Conservation (phyloP, 805 yeast species). For the Candida tammaniensis region DNA sequence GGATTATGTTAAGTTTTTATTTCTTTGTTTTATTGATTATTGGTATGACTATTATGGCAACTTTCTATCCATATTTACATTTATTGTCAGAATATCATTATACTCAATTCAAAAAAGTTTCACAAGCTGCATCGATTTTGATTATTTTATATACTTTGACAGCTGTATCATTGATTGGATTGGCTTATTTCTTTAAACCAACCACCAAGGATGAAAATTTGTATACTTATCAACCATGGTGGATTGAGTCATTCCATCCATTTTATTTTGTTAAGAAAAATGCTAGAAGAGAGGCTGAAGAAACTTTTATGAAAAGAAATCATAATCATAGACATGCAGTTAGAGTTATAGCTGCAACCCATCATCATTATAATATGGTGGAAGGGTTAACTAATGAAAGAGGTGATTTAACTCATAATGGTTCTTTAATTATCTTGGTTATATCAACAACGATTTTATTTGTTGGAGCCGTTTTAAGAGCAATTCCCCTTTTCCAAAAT, state of each 20-base stretch:
- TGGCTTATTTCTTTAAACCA: constrained; percentile 56
- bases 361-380: constrained; percentile 35
- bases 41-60: constrained; percentile 66
- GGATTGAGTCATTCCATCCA: constrained; percentile 66
- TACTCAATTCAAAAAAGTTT: constrained; percentile 52
- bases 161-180: constrained; percentile 46
- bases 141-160: constrained; percentile 48
- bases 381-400: constrained; percentile 33
- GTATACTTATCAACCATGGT: constrained; percentile 70
- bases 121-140: constrained; percentile 40
- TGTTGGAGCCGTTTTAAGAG: constrained; percentile 49
- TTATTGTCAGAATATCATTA: constrained; percentile 45
- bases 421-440: constrained; percentile 46
- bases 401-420: constrained; percentile 47
- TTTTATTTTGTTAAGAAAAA: constrained; percentile 56
- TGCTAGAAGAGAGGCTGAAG: constrained; percentile 48
- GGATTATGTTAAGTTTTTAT: constrained; percentile 49
- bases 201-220: constrained; percentile 48
- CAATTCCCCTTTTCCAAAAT: constrained; percentile 43
- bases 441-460: constrained; percentile 49
- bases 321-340: constrained; percentile 49
- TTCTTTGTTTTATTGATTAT: constrained; percentile 54
- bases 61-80: constrained; percentile 58
- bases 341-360: constrained; percentile 60
- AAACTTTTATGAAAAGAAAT: constrained; percentile 44